Percentiles rank a stretch among this genome's conserved stretches.
phyloP scores from a whole-genome alignment of 2,329 filamentous ascomycete species.

The Juglanconis juglandina region DNA sequence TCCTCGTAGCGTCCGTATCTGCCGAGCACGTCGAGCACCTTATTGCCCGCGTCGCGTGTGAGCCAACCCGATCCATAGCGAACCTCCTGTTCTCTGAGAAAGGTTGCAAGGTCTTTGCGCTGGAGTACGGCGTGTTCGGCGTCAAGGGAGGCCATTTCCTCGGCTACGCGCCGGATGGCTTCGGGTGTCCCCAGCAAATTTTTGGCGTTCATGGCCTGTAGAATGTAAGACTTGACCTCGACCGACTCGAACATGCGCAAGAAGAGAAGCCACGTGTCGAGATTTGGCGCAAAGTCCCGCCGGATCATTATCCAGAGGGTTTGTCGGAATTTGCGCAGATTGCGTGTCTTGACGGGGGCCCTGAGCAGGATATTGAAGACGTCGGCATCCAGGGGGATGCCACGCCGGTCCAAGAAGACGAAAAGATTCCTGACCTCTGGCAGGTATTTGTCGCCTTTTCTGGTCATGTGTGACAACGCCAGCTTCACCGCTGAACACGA shows the following conservation, averaged over 20 bases:
- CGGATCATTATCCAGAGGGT: constrained; percentile 39
- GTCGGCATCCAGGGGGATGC: constrained; percentile 42
- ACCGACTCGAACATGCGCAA: constrained; percentile 56
- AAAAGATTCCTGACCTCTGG: constrained; percentile 33
- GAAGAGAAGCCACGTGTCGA: constrained; percentile 47
- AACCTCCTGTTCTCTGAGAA: constrained; percentile 37
- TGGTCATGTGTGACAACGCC: constrained; percentile 40
- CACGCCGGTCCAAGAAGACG: constrained; percentile 32
- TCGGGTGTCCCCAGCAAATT: constrained; percentile 38
- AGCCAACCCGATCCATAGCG: constrained; percentile 48
- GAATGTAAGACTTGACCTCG: constrained; percentile 45
- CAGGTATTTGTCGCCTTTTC: constrained; percentile 24
- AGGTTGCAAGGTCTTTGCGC: constrained; percentile 32
- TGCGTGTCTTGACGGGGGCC: constrained; percentile 35
- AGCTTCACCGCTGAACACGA: constrained; percentile 40
- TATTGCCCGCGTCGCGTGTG: constrained; percentile 32
- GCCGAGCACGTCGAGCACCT: constrained; percentile 41
- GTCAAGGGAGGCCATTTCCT: constrained; percentile 42
- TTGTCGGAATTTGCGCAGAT: constrained; percentile 40
- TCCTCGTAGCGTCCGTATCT: constrained; percentile 33
- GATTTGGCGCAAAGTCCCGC: constrained; percentile 37
- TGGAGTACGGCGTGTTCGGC: constrained; percentile 38
- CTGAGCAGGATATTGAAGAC: constrained; percentile 47
- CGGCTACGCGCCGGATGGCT: constrained; percentile 36
- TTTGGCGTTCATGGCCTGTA: constrained; percentile 44